A percentile compares a stretch with the other conserved stretches of the same genome.
Evolutionary conservation across 331 rosid genomes (phyloP).

Genomic region (Cydonia oblonga): DNA sequence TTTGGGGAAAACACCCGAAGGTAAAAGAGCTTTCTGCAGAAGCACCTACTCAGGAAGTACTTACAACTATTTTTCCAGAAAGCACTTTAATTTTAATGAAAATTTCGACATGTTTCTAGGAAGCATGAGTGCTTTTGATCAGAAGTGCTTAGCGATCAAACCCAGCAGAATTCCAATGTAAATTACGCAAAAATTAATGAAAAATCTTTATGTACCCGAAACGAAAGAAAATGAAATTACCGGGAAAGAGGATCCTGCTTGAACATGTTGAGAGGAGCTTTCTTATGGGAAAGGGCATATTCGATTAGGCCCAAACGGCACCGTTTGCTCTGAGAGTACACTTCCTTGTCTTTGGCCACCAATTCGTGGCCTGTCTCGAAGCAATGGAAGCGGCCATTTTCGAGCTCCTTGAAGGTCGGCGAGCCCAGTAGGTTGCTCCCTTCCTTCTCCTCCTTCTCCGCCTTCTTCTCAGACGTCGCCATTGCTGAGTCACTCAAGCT

Average conservation of each 20-base stretch:
- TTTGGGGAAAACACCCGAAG: not conserved
- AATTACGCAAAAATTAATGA: not conserved
- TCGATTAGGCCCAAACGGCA: slow-evolving; percentile 89
- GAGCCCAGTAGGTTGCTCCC: slow-evolving; percentile 56
- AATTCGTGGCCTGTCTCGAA: slow-evolving; percentile 76
- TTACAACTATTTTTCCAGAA: no score
- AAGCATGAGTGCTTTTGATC: not conserved
- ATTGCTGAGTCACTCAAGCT: slow-evolving; percentile 6
- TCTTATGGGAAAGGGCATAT: slow-evolving; percentile 44
- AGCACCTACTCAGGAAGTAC: not conserved
- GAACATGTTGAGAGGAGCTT: slow-evolving; percentile 76
- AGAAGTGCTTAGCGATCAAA: not conserved
- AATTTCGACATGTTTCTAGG: not conserved
- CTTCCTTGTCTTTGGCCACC: slow-evolving; percentile 43
- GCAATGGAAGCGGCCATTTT: slow-evolving; percentile 71
- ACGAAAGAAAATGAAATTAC: slow-evolving; percentile 11
- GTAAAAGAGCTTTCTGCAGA: not conserved
- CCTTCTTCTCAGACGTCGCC: slow-evolving; percentile 37
- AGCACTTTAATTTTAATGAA: not conserved
- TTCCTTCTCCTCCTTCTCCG: slow-evolving; percentile 38
- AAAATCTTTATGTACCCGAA: not conserved
- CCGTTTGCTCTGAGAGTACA: slow-evolving; percentile 63
- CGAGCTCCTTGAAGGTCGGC: slow-evolving; percentile 53
- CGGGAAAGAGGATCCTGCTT: slow-evolving; percentile 64
- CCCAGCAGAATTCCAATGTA: not conserved